Conservation (phyloP, 305 asterid genomes). For the Ajuga reptans region DNA sequence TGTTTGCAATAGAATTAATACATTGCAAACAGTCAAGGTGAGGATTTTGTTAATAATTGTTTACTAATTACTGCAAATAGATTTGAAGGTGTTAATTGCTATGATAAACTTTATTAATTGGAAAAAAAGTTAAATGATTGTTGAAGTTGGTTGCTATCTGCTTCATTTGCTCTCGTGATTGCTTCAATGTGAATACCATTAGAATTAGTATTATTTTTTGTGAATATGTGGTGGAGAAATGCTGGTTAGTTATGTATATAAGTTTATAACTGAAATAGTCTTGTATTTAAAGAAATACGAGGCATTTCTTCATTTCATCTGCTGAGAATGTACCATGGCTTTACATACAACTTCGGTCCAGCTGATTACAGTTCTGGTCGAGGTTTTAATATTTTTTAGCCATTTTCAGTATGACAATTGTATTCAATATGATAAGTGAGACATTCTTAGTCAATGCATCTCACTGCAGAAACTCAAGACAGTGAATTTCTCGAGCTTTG, state of each 20-base stretch:
- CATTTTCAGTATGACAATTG: too few species aligned
- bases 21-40: slow-evolving; percentile 48
- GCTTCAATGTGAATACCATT: neutral
- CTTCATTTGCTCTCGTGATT: neutral
- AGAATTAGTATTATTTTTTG: too few species aligned
- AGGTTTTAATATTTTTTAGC: too few species aligned
- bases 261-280: too few species aligned
- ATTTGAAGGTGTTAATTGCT: neutral
- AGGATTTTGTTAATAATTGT: slow-evolving; percentile 5
- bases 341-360: neutral
- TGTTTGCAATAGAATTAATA: slow-evolving; percentile 56
- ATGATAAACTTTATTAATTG: neutral
- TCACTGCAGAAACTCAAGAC: neutral
- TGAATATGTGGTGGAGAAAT: neutral
- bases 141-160: too few species aligned
- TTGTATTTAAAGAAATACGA: neutral
- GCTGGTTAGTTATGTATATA: too few species aligned
- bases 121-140: neutral
- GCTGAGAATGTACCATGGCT: neutral
- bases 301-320: neutral
- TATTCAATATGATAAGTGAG: neutral
- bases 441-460: neutral
- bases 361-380: neutral
- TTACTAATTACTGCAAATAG: neutral
- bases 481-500: neutral